A percentile compares a stretch with the other conserved stretches of the same genome.
Conservation (phyloP, 768 basidiomycete genomes). For the Psilocybe sp. region DNA sequence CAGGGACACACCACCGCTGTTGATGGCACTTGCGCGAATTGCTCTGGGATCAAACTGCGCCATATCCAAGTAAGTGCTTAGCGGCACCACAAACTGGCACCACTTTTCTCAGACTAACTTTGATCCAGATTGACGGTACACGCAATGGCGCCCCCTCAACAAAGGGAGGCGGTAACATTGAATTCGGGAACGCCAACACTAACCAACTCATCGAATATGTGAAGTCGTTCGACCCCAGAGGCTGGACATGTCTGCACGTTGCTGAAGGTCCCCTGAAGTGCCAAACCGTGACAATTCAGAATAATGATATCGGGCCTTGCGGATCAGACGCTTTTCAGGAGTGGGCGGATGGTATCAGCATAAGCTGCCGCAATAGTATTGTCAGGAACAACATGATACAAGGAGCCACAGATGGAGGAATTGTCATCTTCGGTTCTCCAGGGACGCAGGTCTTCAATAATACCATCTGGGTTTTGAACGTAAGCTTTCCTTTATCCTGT, state of each 20-base stretch:
- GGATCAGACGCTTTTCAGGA: constrained; percentile 61
- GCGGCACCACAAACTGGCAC: neutral
- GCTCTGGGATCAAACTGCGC: constrained; percentile 58
- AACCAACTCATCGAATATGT: constrained; percentile 78
- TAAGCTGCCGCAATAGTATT: constrained; percentile 61
- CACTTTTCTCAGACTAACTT: neutral
- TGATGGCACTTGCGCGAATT: constrained; percentile 59
- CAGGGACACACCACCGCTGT: constrained; percentile 73
- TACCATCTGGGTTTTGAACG: constrained; percentile 69
- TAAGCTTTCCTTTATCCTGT: constrained; percentile 27
- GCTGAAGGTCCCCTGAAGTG: constrained; percentile 67
- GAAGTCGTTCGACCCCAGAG: constrained; percentile 69
- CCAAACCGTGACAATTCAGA: constrained; percentile 61
- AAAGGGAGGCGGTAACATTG: constrained; percentile 73
- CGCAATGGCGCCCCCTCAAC: constrained; percentile 52
- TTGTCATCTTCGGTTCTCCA: constrained; percentile 75
- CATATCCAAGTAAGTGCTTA: constrained; percentile 60
- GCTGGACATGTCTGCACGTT: constrained; percentile 84
- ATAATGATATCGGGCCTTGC: constrained; percentile 83
- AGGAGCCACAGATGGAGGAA: constrained; percentile 77
- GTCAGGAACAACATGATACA: constrained; percentile 69
- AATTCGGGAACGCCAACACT: constrained; percentile 76
- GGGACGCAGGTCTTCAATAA: constrained; percentile 74
- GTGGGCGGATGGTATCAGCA: constrained; percentile 83
- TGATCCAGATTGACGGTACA: constrained; percentile 66